These are phyloP conservation scores for Sphagnum contortum DNA, from an alignment of 225 moss, liverwort and hornwort species.

Conservation along the genomic window DNA sequence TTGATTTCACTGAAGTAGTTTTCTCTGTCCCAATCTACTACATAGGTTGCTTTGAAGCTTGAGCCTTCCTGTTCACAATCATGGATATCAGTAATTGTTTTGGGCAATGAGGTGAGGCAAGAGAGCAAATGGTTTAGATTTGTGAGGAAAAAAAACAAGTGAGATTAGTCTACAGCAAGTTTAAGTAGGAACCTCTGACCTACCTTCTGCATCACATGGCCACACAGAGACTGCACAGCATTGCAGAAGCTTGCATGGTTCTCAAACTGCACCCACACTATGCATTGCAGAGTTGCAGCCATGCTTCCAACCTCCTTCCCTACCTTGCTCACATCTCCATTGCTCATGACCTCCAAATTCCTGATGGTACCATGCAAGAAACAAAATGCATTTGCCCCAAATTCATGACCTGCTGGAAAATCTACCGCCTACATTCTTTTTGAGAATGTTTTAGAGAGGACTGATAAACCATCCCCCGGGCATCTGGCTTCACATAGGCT, in stretches of 20 bases:
- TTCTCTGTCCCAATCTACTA: conserved; percentile 45
- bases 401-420: too few species aligned
- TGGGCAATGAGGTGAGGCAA: not conserved
- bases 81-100: not conserved
- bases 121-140: not conserved
- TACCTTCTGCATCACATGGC: conserved; percentile 48
- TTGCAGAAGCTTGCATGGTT: conserved; percentile 43
- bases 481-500: too few species aligned
- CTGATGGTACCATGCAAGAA: conserved; percentile 7
- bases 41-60: conserved; percentile 49
- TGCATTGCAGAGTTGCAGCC: conserved; percentile 42
- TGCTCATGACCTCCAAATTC: conserved; percentile 54
- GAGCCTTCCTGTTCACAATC: conserved; percentile 37
- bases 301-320: conserved; percentile 23
- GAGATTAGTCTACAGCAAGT: too few species aligned
- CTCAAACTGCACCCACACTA: conserved; percentile 53
- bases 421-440: too few species aligned
- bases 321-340: conserved; percentile 33
- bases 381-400: too few species aligned
- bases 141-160: too few species aligned
- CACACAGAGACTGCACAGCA: conserved; percentile 42
- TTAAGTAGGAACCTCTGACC: conserved; percentile 1
- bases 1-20: conserved; percentile 43
- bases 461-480: too few species aligned
- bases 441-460: too few species aligned